phyloP scores from a whole-genome alignment of 2,329 filamentous ascomycete genomes.

The Sporothrix dimorphospora region DNA sequence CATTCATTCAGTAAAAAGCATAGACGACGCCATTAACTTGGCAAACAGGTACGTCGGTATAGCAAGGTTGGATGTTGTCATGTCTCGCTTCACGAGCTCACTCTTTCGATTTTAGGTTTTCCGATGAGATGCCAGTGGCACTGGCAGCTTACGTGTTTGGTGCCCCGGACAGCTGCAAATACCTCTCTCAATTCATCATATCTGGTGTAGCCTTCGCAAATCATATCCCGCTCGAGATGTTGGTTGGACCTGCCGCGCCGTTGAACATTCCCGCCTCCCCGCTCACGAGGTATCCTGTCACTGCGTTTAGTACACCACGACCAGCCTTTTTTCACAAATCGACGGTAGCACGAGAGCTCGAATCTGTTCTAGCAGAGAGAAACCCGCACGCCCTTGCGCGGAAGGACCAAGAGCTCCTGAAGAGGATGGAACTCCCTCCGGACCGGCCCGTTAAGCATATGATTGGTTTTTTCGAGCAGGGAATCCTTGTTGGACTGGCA shows the following conservation, averaged over 20 bases:
- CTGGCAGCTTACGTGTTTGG: conserved; percentile 38
- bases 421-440: neutral
- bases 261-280: neutral
- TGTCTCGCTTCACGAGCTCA: neutral
- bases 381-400: neutral
- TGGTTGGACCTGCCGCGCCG: conserved; percentile 49
- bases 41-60: neutral
- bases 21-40: conserved; percentile 28
- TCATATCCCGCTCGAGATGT: conserved; percentile 58
- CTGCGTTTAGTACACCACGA: neutral
- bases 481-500: neutral
- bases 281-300: neutral
- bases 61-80: neutral
- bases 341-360: neutral
- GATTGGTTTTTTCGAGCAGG: conserved; percentile 12
- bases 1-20: conserved; percentile 24
- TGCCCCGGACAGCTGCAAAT: conserved; percentile 52
- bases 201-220: conserved; percentile 58
- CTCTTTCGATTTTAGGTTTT: neutral
- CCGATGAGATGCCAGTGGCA: neutral
- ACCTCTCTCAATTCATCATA: conserved; percentile 59
- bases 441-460: neutral
- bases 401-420: neutral
- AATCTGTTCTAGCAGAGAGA: neutral
- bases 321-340: neutral